phyloP scores from a whole-genome alignment of 192 early-diverging fungal genomes.

The Funneliformis geosporum region DNA sequence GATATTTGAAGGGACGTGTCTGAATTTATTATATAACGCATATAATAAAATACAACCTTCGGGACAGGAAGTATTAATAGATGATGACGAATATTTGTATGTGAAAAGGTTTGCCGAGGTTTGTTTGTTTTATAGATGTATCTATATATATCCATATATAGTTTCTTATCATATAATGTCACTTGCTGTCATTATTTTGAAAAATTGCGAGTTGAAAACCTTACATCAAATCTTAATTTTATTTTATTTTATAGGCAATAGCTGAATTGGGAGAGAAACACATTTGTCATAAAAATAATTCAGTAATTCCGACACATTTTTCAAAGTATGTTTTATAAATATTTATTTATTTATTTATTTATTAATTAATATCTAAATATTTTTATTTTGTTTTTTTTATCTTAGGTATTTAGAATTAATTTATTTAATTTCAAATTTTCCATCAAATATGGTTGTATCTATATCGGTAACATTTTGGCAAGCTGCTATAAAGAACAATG shows the following conservation, averaged over 20 bases:
- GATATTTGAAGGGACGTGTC: not conserved
- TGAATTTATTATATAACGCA: not conserved
- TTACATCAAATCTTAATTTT: not conserved
- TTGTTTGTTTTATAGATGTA: not conserved
- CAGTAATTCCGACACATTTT: not conserved
- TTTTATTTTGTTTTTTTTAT: not conserved
- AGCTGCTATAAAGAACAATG: not conserved
- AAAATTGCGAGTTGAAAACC: too few species aligned
- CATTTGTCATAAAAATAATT: constrained; percentile 5
- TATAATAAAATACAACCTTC: not conserved
- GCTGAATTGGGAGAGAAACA: not conserved
- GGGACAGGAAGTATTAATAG: not conserved
- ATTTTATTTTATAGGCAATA: not conserved
- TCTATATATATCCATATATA: too few species aligned
- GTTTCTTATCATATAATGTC: not conserved
- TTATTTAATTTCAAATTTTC: constrained; percentile 15
- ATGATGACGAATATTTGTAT: not conserved
- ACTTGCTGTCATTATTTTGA: not conserved
- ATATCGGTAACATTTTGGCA: constrained; percentile 5
- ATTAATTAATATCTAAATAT: not conserved
- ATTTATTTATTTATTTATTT: not conserved
- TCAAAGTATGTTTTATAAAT: not conserved
- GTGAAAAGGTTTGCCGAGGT: constrained; percentile 1
- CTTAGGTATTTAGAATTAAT: constrained; percentile 26
- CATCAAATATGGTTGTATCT: constrained; percentile 8